Evolutionary conservation across 139 green algal genomes (phyloP).

Genomic region (Tetraselmis chui): DNA sequence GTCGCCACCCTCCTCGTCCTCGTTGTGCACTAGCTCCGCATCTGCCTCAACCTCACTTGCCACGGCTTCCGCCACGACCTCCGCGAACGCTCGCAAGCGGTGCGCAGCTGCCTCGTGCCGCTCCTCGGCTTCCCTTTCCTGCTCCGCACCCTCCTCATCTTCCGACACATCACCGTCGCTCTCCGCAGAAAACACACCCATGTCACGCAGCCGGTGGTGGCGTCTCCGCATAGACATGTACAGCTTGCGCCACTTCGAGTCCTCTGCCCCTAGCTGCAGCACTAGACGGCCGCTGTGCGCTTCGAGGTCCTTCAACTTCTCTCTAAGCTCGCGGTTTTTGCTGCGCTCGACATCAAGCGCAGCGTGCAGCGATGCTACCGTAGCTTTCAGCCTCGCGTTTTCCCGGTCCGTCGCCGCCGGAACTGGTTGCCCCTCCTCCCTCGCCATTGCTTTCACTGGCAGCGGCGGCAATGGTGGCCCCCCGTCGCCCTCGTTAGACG

Average conservation of each 20-base stretch:
- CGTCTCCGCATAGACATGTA: neutral
- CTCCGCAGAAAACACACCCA: neutral
- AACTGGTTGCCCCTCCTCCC: neutral
- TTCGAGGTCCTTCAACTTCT: neutral
- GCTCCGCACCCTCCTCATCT: neutral
- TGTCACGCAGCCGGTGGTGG: neutral
- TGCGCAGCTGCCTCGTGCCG: neutral
- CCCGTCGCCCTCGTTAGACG: neutral
- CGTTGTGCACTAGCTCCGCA: neutral
- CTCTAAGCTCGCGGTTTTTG: neutral
- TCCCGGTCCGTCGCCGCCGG: neutral
- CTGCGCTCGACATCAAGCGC: neutral
- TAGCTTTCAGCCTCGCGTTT: neutral
- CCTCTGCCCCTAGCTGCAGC: neutral
- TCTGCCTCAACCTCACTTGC: neutral
- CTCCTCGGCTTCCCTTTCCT: neutral
- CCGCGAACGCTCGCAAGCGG: neutral
- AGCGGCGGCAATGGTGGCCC: neutral
- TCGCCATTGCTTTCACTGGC: neutral
- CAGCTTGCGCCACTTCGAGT: neutral
- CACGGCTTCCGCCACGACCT: neutral
- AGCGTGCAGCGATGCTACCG: neutral
- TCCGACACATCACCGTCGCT: neutral
- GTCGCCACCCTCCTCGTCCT: neutral
- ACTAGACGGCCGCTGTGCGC: neutral